These are phyloP conservation scores for Vanderwaltozyma polyspora DNA, from an alignment of 805 yeast species.

Conservation along the genomic window DNA sequence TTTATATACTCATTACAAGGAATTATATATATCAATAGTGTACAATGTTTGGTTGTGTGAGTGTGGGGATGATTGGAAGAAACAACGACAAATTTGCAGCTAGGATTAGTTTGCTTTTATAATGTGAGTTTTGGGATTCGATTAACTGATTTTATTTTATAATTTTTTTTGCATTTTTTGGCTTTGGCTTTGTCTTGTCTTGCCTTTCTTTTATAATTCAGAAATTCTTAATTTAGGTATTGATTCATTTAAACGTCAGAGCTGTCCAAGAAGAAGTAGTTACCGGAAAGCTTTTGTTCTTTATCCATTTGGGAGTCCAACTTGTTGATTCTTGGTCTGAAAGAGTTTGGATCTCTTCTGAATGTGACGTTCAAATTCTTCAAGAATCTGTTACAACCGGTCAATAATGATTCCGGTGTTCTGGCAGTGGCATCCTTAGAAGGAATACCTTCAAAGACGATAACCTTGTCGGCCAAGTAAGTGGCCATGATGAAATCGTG, in stretches of 20 bases:
- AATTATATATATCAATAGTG: too few relatives aligned
- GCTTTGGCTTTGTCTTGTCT: too few relatives aligned
- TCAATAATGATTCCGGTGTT: constrained; percentile 82
- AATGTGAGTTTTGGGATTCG: too few relatives aligned
- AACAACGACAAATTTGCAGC: too few relatives aligned
- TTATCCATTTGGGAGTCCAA: constrained; percentile 97
- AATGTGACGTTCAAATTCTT: constrained; percentile 95
- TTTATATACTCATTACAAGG: too few relatives aligned
- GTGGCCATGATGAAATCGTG: constrained; percentile 99
- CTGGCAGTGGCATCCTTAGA: constrained; percentile 77
- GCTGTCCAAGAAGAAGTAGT: constrained; percentile 90
- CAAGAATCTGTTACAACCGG: constrained; percentile 95
- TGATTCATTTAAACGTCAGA: constrained; percentile 33
- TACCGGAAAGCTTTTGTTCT: constrained; percentile 87
- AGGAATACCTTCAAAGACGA: constrained; percentile 94
- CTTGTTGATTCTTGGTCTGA: constrained; percentile 97
- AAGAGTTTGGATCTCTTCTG: constrained; percentile 97
- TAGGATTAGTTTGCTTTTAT: too few relatives aligned
- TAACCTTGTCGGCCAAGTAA: constrained; percentile 95
- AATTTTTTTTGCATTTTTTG: too few relatives aligned
- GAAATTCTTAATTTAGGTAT: too few relatives aligned
- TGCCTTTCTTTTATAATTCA: too few relatives aligned
- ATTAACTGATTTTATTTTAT: too few relatives aligned
- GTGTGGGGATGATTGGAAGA: too few relatives aligned
- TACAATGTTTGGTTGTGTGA: too few relatives aligned